Evolutionary conservation across 2,329 filamentous ascomycete genomes (phyloP).

Genomic region (Leptographium radiaticola): DNA sequence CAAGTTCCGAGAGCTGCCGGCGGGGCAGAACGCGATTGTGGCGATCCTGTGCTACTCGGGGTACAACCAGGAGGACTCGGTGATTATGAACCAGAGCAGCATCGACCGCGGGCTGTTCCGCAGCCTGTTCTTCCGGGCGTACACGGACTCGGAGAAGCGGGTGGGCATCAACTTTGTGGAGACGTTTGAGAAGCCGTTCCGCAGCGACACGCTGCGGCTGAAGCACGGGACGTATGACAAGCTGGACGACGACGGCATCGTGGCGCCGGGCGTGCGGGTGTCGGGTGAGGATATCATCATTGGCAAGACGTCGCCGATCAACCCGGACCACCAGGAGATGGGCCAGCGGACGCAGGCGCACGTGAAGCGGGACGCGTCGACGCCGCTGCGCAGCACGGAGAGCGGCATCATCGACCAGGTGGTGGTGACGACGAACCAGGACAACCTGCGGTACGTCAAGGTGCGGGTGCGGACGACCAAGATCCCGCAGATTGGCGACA

Average conservation of each 20-base stretch:
- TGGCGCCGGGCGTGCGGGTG: conserved; percentile 85
- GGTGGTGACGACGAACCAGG: conserved; percentile 83
- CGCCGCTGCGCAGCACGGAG: conserved; percentile 85
- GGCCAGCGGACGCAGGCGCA: conserved; percentile 84
- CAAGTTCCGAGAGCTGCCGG: conserved; percentile 93
- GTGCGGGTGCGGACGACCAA: conserved; percentile 96
- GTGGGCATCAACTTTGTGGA: conserved; percentile 89
- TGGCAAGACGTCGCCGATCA: conserved; percentile 92
- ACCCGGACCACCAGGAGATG: conserved; percentile 82
- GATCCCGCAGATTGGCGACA: conserved; percentile 96
- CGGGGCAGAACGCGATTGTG: conserved; percentile 95
- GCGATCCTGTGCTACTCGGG: conserved; percentile 96
- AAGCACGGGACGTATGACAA: conserved; percentile 97
- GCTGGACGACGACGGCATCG: conserved; percentile 89
- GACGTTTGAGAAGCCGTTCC: conserved; percentile 87
- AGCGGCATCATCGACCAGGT: conserved; percentile 94
- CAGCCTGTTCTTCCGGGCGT: conserved; percentile 94
- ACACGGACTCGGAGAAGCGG: conserved; percentile 93
- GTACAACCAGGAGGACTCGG: conserved; percentile 99
- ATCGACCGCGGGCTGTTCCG: conserved; percentile 96
- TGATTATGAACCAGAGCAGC: conserved; percentile 99
- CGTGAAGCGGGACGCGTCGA: conserved; percentile 90
- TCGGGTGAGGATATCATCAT: conserved; percentile 99
- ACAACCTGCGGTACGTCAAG: conserved; percentile 92
- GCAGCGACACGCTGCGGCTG: conserved; percentile 75